phyloP scores from a whole-genome alignment of 2,329 filamentous ascomycete species.

The Diaporthe capsici region DNA sequence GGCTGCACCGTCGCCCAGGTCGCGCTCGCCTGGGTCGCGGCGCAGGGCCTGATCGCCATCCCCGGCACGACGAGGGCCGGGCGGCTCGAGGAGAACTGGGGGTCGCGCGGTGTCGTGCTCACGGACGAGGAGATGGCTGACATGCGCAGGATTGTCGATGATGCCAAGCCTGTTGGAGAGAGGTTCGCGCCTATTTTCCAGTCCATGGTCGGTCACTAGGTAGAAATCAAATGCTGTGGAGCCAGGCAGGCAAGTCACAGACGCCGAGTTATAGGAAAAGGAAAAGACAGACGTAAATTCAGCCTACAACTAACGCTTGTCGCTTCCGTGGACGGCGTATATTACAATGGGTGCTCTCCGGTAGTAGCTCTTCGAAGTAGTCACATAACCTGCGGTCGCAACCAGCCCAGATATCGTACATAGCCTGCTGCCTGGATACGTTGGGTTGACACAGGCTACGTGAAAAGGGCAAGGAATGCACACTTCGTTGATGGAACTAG shows the following conservation, averaged over 20 bases:
- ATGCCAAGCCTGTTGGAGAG: constrained; percentile 53
- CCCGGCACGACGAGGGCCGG: background rate
- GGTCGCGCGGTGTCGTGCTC: constrained; percentile 51
- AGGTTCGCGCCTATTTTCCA: constrained; percentile 46
- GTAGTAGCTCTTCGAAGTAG: background rate
- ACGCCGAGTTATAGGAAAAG: background rate
- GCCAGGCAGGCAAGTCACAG: background rate
- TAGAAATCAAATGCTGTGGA: no score
- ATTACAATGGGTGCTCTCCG: background rate
- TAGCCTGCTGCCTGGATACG: background rate
- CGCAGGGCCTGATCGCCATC: constrained; percentile 35
- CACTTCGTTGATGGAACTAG: background rate
- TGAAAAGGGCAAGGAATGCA: background rate
- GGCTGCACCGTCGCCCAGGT: constrained; percentile 52
- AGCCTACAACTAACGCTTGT: background rate
- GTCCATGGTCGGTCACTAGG: constrained; percentile 23
- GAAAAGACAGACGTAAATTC: background rate
- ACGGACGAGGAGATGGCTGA: constrained; percentile 52
- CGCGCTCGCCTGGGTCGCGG: constrained; percentile 53
- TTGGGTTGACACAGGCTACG: background rate
- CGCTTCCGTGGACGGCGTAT: background rate
- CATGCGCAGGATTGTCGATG: constrained; percentile 53
- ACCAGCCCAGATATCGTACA: background rate
- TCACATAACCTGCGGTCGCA: background rate
- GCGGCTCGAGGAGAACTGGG: constrained; percentile 45